Evolutionary conservation across 805 yeast species (phyloP), one percentile per base, ranked within the genome.

Genomic region (Sugiyamaella qingdaonensis): DNA sequence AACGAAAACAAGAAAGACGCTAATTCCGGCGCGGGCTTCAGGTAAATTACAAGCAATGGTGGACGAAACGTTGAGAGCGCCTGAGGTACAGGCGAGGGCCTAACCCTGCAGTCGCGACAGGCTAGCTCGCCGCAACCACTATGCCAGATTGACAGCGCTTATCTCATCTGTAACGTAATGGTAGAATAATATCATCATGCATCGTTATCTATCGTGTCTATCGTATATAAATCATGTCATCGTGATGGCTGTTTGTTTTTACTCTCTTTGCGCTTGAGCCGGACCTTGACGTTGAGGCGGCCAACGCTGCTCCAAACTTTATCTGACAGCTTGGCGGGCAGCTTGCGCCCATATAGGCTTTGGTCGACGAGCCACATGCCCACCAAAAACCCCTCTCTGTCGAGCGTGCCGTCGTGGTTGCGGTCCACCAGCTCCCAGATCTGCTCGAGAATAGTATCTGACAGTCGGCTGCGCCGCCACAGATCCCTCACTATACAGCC

Each of bases 351-450:
- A 65, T 92, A 94, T 11, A 94, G 74, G 65, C 97, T 88, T 69
- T 94, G 99, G 68, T 94, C 99, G 1, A 94, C 91, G 3, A 91
- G 70, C 99, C 99, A 94, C 86, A 88, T 91, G 0, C 99, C 99
- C n/a, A 91, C 92, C 32, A 92, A 72, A 62, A 94, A 94, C 58
- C 91, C 92, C 35, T 82, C 84, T 56, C 88, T 80, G 59, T 84
- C 85, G 51, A 94, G 72, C 0, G 87, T 80, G 0, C 96, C 95
- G 65, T 86, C 94, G 36, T 60, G 59, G 53, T 64, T 61, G 10
- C 66, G 59, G 59, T 71, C 73, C 19, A 91, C 92, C 61, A 85
- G 73, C 46, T 81, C 79, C 89, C 89, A 88, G 29, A 84, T 83
- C 47, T 80, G 78, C 21, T 71, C 73, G 32, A 87, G 66, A 0